Base-by-base conservation (phyloP, 2,329 filamentous ascomycete genomes). In the Fusarium sp. region DNA sequence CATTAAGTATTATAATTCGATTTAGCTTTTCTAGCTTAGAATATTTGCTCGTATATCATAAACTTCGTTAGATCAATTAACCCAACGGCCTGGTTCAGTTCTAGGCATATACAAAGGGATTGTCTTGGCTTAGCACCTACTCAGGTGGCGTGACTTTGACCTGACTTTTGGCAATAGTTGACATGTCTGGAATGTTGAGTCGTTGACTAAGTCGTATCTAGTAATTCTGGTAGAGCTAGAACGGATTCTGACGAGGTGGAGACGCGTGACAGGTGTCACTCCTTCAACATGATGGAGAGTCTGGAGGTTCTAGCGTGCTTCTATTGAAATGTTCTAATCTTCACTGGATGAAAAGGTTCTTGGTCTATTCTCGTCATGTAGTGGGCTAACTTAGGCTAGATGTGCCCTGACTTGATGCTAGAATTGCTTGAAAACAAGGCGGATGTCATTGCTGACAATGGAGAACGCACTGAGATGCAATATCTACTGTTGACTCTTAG, bases 301-400 rank as follows among this genome's bases (percentile, higher is more conserved):
- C 8, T 6, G 8, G 26, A 28, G 4, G 20, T 33, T 49, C 47
- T 49, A 49, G 47, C 18, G 8, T 36, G n/a, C n/a, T 52, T 36
- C n/a, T 26, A 7, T 10, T 52, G 12, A 14, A 33, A 36, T 1
- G 3, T 0, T n/a, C 12, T 48, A 15, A 15, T 20, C 15, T 12
- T 52, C 5, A 36, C 33, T 52, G 33, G n/a, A 20, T 4, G 33
- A 8, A 8, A 11, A 52, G 22, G 49, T 52, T 17, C n/a, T 52
- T 15, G 1, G 5, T 6, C 12, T 18, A 0, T 2, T 5, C 7
- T 3, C 33, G 12, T 52, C n/a, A 22, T 3, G 9, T 22, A 2
- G 17, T 22, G 33, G 2, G 3, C 33, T 15, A 28, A 28, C 6
- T 28, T 7, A 20, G 17, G 7, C 6, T 24, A 24, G 8, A 35